Evolutionary conservation across 2,329 filamentous ascomycete genomes (phyloP), one percentile per base, ranked within the genome.

Genomic region (Clonostachys rhizophaga): DNA sequence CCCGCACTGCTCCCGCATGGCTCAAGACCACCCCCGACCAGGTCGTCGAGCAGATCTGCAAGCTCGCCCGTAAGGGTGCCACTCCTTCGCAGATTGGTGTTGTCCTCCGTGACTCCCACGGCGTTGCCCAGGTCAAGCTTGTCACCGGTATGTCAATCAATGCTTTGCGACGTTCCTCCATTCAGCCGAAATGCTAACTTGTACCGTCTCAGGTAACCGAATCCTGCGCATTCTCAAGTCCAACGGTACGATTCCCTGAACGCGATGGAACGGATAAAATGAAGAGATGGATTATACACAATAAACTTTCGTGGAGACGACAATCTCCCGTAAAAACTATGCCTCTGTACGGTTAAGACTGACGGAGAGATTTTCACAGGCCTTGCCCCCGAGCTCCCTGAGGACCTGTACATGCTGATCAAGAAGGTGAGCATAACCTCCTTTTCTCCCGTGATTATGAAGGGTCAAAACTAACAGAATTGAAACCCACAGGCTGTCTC

Each of bases 341-440:
- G 89, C 89, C 89, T 90, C 88, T 91, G 87, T 78, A 83, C 87
- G 89, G 89, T 92, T 79, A 74, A 77, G 83, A 84, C 89, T 94
- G 89, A 94, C 89, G 84, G 87, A 91, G 91, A 83, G 91, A 95
- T 86, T 78, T 69, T 30, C 42, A 68, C 79, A 99, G 94, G 94
- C 81, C 91, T 99, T 71, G 92, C 94, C 64, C 94, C 95, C 72
- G 91, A 97, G 74, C 86, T 99, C 65, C 94, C 95, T 70, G 94
- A 99, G 86, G 94, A 99, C 78, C 87, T 97, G 62, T 99, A 97
- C 87, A 95, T 96, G 89, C 83, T 97, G 74, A 97, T 97, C 89
- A 96, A 96, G 89, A 99, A 99, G 91, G 92, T 95, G 71, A 52
- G 40, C 51, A 42, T 50, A 42, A 67, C 65, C 57, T 47, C 39